Evolutionary conservation across 2,329 filamentous ascomycete species (phyloP), one percentile per base, ranked within the genome.

Genomic region (Coleophoma crateriformis): DNA sequence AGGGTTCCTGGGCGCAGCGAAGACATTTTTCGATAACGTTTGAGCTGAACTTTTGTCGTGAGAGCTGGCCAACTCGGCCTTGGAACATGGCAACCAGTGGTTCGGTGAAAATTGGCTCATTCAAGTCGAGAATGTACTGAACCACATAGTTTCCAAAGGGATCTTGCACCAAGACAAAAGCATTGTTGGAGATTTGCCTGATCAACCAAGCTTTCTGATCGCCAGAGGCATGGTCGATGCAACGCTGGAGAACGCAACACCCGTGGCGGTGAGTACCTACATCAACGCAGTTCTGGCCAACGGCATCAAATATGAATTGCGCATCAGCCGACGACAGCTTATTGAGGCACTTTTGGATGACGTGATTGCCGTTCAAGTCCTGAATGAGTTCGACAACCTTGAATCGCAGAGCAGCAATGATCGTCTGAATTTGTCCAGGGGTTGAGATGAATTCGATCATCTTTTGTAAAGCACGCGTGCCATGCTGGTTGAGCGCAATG

Each of bases 81-180:
- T 79, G 73, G 74, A 99, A 96, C 63, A 84, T 85, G 47, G 78
- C 74, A 53, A 95, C 94, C 38, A 99, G 77, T 3, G 92, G 92
- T 62, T 94, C 87, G 1, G 92, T 96, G 71, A 96, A 96, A 59
- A 76, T 76, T 12, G 86, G 77, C 64, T 99, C 90, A 58, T 90
- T 90, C 48, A 97, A 79, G 65, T 97, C 94, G 59, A 99, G 83
- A 64, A 99, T 97, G 72, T 99, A 99, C 72, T 99, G 94, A 46
- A 99, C 88, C 46, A 99, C 94, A 58, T 99, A 99, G 71, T 99
- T 99, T 64, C 94, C 94, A 60, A 96, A 99, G 0, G 94, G 92
- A 67, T 99, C 94, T 67, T 96, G 90, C 17, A 99, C 90, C 11
- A 99, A 81, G 35, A 85, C 76, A 58, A 89, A 87, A n/a, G 91